Evolutionary conservation across 805 yeast genomes (phyloP), one percentile per base, ranked within the genome.

Genomic region (Wickerhamiella kurtzmanii): DNA sequence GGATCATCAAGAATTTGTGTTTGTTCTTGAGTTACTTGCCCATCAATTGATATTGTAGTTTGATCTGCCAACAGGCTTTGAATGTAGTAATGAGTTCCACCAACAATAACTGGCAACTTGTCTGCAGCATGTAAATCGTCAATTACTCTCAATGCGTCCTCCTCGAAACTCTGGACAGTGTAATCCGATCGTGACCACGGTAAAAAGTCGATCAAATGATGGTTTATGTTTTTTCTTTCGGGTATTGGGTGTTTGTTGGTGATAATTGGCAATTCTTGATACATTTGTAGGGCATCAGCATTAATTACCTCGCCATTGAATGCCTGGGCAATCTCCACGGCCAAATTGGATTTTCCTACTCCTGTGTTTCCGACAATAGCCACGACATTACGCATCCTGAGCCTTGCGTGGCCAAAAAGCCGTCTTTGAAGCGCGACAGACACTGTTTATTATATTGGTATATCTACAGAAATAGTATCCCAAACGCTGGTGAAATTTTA

Each of bases 261-360:
- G 50, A 92, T 85, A 9, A 76, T 75, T 13, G 82, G 85, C 1
- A 77, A 65, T 0, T 76, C 79, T 37, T 69, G 65, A 63, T 92
- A 92, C 70, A 92, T 82, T 64, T 92, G 98, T 96, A 92, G 88
- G 1, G 97, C 86, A 61, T 92, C 98, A 0, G 95, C 95, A 63
- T 92, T 92, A 52, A 92, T 82, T 52, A 92, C 72, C 60, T 92
- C 97, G 18, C 97, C 97, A 58, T 79, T 74, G 45, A 82, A 72
- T 22, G 72, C 71, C 54, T 75, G 71, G 9, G 96, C 96, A 18
- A 92, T 61, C 50, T 86, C 89, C 2, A 86, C 76, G 41, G 85
- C 75, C 50, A 83, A 73, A 72, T 77, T 53, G n/a, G 96, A 88
- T 60, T 89, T 89, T 0, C 98, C 98, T 11, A 87, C 96, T 0